phyloP scores from a whole-genome alignment of 2,329 filamentous ascomycete genomes.

The Aspergillus tubingensis region DNA sequence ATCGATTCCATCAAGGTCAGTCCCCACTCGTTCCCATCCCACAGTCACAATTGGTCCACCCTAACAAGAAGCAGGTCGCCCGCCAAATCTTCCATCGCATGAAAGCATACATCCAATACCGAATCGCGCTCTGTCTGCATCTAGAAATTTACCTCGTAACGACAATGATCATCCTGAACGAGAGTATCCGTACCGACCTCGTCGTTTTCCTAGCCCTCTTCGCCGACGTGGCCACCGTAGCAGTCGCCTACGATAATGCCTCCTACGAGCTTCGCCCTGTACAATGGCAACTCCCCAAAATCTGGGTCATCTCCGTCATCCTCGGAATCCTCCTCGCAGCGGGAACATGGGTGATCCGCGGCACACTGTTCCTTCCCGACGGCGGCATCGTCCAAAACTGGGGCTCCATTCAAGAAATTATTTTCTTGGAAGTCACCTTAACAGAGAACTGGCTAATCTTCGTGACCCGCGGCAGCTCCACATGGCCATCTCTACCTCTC shows the following conservation, averaged over 20 bases:
- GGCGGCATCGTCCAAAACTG: slow-evolving; percentile 76
- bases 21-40: not conserved
- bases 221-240: slow-evolving; percentile 76
- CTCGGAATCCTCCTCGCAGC: slow-evolving; percentile 68
- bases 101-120: slow-evolving; percentile 77
- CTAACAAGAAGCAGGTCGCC: slow-evolving; percentile 53
- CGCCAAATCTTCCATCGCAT: slow-evolving; percentile 77
- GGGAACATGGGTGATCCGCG: slow-evolving; percentile 73
- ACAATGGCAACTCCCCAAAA: slow-evolving; percentile 79
- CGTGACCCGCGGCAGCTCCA: slow-evolving; percentile 82
- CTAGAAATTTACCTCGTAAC: slow-evolving; percentile 75
- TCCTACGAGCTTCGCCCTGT: slow-evolving; percentile 74
- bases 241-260: slow-evolving; percentile 76
- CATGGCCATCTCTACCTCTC: slow-evolving; percentile 73
- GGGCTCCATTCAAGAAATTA: slow-evolving; percentile 71
- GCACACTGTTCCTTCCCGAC: slow-evolving; percentile 66
- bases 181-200: slow-evolving; percentile 70
- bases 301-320: slow-evolving; percentile 66
- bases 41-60: not conserved
- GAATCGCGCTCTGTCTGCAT: slow-evolving; percentile 73
- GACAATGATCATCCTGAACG: slow-evolving; percentile 78
- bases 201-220: slow-evolving; percentile 80
- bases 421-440: slow-evolving; percentile 88
- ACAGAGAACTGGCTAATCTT: slow-evolving; percentile 98
- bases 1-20: slow-evolving; percentile 63